Percentiles rank a stretch among this genome's conserved stretches.
These are phyloP conservation scores for Umbilicus rupestris DNA, from an alignment of 164 flowering plant species.

Conservation along the genomic window DNA sequence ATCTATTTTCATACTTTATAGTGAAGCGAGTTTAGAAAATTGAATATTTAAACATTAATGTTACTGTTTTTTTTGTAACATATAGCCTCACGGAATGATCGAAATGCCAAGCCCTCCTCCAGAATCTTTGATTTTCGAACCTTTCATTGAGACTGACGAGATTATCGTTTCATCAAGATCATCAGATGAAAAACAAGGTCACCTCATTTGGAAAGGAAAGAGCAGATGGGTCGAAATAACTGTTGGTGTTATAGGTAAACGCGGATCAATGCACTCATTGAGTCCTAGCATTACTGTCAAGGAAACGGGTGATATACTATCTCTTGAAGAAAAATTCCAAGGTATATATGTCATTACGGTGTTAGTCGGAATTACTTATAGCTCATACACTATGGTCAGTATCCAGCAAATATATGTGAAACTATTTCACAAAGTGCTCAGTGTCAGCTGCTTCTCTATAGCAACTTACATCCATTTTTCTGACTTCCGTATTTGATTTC, in stretches of 20 bases:
- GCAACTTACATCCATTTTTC: neutral
- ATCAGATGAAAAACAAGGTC: constrained; percentile 20
- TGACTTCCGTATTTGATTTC: neutral
- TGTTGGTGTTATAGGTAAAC: constrained; percentile 77
- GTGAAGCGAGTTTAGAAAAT: neutral
- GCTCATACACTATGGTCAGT: neutral
- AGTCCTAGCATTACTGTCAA: constrained; percentile 88
- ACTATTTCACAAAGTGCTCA: neutral
- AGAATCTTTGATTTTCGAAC: constrained; percentile 73
- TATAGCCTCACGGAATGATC: constrained; percentile 73
- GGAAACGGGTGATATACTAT: constrained; percentile 79
- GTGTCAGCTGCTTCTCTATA: neutral
- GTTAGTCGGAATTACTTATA: neutral
- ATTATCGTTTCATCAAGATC: constrained; percentile 53
- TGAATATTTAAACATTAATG: neutral
- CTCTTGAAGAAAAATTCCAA: constrained; percentile 94
- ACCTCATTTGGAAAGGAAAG: constrained; percentile 57
- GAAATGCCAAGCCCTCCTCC: constrained; percentile 95
- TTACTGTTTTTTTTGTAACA: neutral
- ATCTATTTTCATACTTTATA: neutral
- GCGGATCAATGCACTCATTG: constrained; percentile 67
- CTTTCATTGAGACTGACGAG: constrained; percentile 84
- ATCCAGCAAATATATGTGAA: neutral
- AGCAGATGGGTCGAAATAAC: constrained; percentile 90
- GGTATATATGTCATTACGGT: constrained; percentile 25